Base-by-base conservation (phyloP, 2,329 filamentous ascomycete species). In the Nectriaceae sp. region DNA sequence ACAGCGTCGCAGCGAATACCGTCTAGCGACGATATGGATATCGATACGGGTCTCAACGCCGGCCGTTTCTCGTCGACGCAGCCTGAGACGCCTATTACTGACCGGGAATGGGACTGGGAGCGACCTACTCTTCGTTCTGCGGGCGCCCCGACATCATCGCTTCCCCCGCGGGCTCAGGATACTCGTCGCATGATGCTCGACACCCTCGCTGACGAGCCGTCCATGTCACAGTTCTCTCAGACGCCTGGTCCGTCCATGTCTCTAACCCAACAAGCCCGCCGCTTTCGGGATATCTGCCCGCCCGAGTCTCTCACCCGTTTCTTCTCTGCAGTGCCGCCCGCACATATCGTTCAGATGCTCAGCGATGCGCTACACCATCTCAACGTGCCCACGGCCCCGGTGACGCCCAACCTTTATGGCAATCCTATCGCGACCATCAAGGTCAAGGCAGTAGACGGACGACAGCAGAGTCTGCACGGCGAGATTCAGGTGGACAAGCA, bases 281-380 rank as follows among this genome's bases (percentile, higher is more conserved):
- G 82, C 38, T 99, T 97, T 77, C 83, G 83, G 55, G 94, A 99
- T 67, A 95, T 99, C 60, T 84, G 97, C 37, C 95, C 94, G 0
- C 78, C 88, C 6, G 89, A 95, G 66, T 85, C 89, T 0, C 82
- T 99, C 53, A 93, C 93, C 5, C 88, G 92, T 47, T 99, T 99
- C 78, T 92, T 94, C 71, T 97, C 92, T 1, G 82, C 87, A 42
- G 85, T 93, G 62, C 82, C 90, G 2, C 76, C 90, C 5, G 74
- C 81, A 13, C 80, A 93, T 48, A 82, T 99, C 1, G 79, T 96
- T 0, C 87, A 91, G 43, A 85, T 93, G 66, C 76, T 99, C 18
- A 79, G 83, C 60, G 88, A 91, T 56, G 89, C 90, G 1, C 75
- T 99, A 21, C 90, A 96, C 66, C 84, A 89, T 49, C 83, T 97